Evolutionary conservation across 164 flowering plant species (phyloP).

Genomic region (Macadamia tetraphylla): DNA sequence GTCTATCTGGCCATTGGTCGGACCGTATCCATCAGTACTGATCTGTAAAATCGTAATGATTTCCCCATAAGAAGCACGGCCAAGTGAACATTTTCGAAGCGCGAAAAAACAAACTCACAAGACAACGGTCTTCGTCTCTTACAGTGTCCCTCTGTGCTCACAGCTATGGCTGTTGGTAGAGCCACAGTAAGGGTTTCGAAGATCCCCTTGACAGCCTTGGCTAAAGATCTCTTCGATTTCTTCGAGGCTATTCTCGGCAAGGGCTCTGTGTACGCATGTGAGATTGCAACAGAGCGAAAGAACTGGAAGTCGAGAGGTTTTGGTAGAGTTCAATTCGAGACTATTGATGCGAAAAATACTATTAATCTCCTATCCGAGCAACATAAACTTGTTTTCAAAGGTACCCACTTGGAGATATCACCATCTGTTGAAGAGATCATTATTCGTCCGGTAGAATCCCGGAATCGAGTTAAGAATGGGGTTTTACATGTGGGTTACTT

Average conservation of each 20-base stretch:
- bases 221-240: slow-evolving; percentile 53
- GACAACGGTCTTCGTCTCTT: slow-evolving; percentile 16
- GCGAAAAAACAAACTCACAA: neutral
- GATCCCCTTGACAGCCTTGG: slow-evolving; percentile 52
- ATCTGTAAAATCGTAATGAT: no score
- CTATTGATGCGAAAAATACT: slow-evolving; percentile 26
- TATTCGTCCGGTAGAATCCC: slow-evolving; percentile 38
- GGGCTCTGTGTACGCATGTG: slow-evolving; percentile 60
- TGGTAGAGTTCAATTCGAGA: slow-evolving; percentile 82
- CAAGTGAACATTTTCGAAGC: neutral
- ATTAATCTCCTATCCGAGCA: slow-evolving; percentile 36
- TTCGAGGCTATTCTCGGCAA: slow-evolving; percentile 51
- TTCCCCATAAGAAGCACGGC: no score
- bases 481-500: slow-evolving; percentile 59
- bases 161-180: slow-evolving; percentile 23
- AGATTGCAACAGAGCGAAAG: slow-evolving; percentile 53
- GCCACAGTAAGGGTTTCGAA: slow-evolving; percentile 49
- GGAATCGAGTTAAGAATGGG: slow-evolving; percentile 33
- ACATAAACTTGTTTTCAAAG: slow-evolving; percentile 42
- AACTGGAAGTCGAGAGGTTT: slow-evolving; percentile 83
- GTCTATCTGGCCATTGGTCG: no score
- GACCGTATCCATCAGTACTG: no score
- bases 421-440: slow-evolving; percentile 53
- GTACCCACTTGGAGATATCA: slow-evolving; percentile 32
- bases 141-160: neutral